Conservation (phyloP, 352 stramenopile genomes). For the Pythium phragmitis region DNA sequence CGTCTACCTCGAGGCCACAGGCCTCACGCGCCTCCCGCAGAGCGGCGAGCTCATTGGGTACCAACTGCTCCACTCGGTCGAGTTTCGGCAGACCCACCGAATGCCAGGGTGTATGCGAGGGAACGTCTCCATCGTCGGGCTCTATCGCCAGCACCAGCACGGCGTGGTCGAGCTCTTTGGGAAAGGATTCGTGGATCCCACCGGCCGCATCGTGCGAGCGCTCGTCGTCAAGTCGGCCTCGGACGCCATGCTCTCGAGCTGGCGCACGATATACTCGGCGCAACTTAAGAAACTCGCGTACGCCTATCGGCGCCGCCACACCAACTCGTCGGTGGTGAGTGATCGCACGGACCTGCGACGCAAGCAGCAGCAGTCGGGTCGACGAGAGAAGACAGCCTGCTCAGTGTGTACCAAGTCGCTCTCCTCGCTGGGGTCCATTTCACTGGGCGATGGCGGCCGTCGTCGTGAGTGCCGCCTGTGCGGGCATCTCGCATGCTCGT, state of each 20-base stretch:
- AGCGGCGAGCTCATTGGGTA: conserved; percentile 55
- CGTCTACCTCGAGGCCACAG: conserved; percentile 55
- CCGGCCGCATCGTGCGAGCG: conserved; percentile 37
- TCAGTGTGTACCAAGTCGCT: conserved; percentile 12
- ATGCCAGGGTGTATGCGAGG: conserved; percentile 34
- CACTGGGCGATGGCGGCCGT: neutral
- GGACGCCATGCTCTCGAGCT: conserved; percentile 36
- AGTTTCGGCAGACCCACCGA: conserved; percentile 40
- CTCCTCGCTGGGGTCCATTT: conserved; percentile 3
- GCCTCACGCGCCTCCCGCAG: conserved; percentile 32
- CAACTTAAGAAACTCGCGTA: conserved; percentile 49
- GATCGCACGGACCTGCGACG: conserved; percentile 6
- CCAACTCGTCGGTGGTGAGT: conserved; percentile 6
- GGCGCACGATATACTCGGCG: conserved; percentile 39
- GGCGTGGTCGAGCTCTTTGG: conserved; percentile 45
- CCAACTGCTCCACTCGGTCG: conserved; percentile 57
- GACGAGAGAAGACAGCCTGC: conserved; percentile 4
- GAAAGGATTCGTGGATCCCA: conserved; percentile 35
- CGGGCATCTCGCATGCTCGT: conserved; percentile 11
- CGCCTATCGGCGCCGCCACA: conserved; percentile 14
- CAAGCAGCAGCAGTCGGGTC: neutral
- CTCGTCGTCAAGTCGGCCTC: conserved; percentile 42
- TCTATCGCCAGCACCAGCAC: conserved; percentile 49
- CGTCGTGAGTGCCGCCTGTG: conserved; percentile 17
- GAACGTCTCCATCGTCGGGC: conserved; percentile 42